Evolutionary conservation across 2,329 filamentous ascomycete species (phyloP).

Genomic region (Alternaria tenuissima): DNA sequence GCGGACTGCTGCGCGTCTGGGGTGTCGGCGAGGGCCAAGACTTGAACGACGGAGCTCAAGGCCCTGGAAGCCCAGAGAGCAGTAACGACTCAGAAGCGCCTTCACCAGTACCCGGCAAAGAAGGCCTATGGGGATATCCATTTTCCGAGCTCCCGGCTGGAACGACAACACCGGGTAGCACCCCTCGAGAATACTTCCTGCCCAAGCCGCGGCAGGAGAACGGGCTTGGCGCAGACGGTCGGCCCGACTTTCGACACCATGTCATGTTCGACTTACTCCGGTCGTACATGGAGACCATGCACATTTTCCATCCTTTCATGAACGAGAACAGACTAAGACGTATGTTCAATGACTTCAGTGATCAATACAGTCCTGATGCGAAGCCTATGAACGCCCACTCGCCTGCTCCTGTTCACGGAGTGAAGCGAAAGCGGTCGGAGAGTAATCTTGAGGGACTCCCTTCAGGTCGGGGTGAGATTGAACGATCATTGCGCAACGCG

Average conservation of each 20-base stretch:
- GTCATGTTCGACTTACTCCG: slow-evolving; percentile 61
- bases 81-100: slow-evolving; percentile 51
- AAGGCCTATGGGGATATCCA: slow-evolving; percentile 60
- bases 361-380: slow-evolving; percentile 45
- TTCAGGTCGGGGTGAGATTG: slow-evolving; percentile 33
- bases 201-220: slow-evolving; percentile 40
- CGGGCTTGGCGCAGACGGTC: slow-evolving; percentile 62
- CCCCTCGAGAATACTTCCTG: slow-evolving; percentile 41
- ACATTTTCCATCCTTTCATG: slow-evolving; percentile 71
- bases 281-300: slow-evolving; percentile 67
- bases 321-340: slow-evolving; percentile 61
- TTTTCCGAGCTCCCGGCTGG: slow-evolving; percentile 51
- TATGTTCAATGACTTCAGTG: slow-evolving; percentile 60
- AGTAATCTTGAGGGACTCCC: slow-evolving; percentile 38
- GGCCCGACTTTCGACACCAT: slow-evolving; percentile 61
- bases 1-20: slow-evolving; percentile 77
- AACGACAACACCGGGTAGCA: slow-evolving; percentile 32
- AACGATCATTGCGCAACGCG: slow-evolving; percentile 66
- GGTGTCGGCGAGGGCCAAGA: slow-evolving; percentile 80
- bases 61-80: slow-evolving; percentile 44
- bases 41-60: slow-evolving; percentile 59
- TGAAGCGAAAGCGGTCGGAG: slow-evolving; percentile 48
- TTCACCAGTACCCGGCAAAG: slow-evolving; percentile 54
- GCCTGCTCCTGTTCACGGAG: slow-evolving; percentile 25
- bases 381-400: slow-evolving; percentile 31